phyloP scores from a whole-genome alignment of 129 eudicot genomes.

The Tanacetum coccineum region DNA sequence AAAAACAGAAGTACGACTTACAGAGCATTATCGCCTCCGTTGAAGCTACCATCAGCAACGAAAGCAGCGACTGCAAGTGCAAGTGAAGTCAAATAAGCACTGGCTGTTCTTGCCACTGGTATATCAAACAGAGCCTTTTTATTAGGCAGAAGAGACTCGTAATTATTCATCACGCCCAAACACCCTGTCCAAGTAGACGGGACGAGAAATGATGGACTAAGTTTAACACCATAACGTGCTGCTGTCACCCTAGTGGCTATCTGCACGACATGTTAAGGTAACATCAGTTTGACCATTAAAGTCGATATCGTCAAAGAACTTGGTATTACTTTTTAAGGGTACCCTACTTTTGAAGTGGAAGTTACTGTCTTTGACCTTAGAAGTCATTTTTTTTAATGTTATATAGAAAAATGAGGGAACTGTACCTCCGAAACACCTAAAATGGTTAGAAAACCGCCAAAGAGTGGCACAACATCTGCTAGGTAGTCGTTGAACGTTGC shows the following conservation, averaged over 20 bases:
- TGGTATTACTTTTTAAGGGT: too few relatives aligned
- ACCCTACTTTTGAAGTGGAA: not conserved
- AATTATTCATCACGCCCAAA: constrained; percentile 94
- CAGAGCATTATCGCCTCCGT: constrained; percentile 98
- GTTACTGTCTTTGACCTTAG: not conserved
- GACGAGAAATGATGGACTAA: constrained; percentile 93
- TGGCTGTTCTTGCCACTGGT: constrained; percentile 96
- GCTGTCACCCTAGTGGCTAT: constrained; percentile 84
- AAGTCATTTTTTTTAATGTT: constrained; percentile 2
- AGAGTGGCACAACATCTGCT: constrained; percentile 77
- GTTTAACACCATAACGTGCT: constrained; percentile 79
- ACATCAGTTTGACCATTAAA: not conserved
- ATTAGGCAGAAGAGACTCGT: constrained; percentile 84
- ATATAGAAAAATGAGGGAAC: not conserved
- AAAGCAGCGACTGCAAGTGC: constrained; percentile 87
- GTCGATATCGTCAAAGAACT: not conserved
- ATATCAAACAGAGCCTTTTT: constrained; percentile 94
- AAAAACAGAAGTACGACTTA: constrained; percentile 33
- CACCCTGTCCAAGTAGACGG: constrained; percentile 98
- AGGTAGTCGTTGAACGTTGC: constrained; percentile 83
- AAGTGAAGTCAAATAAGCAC: constrained; percentile 90
- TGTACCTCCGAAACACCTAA: constrained; percentile 93
- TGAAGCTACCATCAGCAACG: constrained; percentile 83
- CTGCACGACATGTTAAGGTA: constrained; percentile 38
- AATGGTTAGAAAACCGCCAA: constrained; percentile 86